These are phyloP conservation scores for Cucurbita argyrosperma DNA, from an alignment of 306 rosid genomes.

Conservation along the genomic window DNA sequence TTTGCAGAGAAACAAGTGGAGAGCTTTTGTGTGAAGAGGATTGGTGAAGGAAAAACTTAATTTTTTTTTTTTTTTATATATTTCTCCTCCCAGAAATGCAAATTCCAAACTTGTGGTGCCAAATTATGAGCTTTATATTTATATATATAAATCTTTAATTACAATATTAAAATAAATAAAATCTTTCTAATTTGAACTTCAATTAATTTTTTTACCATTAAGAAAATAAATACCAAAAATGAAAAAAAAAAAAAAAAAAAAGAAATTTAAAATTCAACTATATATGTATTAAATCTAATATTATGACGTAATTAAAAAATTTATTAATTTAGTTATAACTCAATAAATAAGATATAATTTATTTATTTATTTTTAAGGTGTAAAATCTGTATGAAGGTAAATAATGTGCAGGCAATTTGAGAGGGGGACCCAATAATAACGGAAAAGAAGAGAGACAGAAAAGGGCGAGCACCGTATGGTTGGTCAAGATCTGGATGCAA, in stretches of 20 bases:
- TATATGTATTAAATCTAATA: no score
- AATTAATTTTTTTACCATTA: no score
- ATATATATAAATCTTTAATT: neutral
- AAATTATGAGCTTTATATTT: neutral
- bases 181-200: no score
- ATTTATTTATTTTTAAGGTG: neutral
- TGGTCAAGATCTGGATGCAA: conserved; percentile 1
- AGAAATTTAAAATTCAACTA: no score
- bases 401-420: neutral
- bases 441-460: neutral
- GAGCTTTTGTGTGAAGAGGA: conserved; percentile 35
- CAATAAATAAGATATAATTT: no score
- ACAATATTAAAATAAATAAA: no score
- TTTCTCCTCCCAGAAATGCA: neutral
- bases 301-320: no score
- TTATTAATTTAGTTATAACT: no score
- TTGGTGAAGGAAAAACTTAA: conserved; percentile 16
- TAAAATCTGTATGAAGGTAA: neutral
- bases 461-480: neutral
- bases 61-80: neutral
- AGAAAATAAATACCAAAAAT: no score
- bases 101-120: neutral
- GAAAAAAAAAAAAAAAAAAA: no score
- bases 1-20: conserved; percentile 55
- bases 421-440: neutral